Percentiles rank a stretch among this genome's conserved stretches.
phyloP scores from a whole-genome alignment of 192 early-diverging fungal species.

The Entophlyctis luteolus region DNA sequence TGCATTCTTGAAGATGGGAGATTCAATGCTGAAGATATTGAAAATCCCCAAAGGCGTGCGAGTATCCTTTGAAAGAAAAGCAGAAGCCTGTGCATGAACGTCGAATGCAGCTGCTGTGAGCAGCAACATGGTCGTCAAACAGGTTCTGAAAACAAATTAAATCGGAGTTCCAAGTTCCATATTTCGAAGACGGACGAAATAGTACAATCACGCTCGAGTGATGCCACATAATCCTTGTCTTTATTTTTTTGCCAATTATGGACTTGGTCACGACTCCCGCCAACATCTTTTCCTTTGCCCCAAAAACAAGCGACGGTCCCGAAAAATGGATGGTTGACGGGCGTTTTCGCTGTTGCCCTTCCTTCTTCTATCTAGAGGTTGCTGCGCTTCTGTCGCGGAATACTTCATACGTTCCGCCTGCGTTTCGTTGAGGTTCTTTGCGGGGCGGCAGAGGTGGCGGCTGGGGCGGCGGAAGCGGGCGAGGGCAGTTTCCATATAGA shows the following conservation, averaged over 20 bases:
- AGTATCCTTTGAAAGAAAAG: no score
- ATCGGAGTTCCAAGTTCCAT: no score
- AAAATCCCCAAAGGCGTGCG: no score
- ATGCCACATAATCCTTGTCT: constrained; percentile 44
- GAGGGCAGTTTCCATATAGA: no score
- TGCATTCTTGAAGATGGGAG: no score
- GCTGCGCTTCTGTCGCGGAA: not conserved
- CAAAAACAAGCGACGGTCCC: constrained; percentile 39
- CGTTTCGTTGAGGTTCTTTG: not conserved
- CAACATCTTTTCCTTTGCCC: constrained; percentile 39
- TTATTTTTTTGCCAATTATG: constrained; percentile 32
- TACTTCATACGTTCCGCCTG: not conserved
- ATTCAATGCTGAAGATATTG: no score
- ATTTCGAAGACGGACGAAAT: no score
- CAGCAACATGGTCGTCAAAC: no score
- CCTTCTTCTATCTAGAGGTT: constrained; percentile 20
- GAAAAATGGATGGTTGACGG: constrained; percentile 18
- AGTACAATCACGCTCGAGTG: no score
- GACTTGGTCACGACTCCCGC: constrained; percentile 25
- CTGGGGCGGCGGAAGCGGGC: not conserved
- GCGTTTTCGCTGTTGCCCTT: not conserved
- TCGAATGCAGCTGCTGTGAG: no score
- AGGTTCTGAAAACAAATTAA: no score
- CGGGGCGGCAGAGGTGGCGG: not conserved
- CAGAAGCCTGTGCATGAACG: no score